phyloP scores from a whole-genome alignment of 495 filamentous ascomycete species.

The Talaromyces proteolyticus region DNA sequence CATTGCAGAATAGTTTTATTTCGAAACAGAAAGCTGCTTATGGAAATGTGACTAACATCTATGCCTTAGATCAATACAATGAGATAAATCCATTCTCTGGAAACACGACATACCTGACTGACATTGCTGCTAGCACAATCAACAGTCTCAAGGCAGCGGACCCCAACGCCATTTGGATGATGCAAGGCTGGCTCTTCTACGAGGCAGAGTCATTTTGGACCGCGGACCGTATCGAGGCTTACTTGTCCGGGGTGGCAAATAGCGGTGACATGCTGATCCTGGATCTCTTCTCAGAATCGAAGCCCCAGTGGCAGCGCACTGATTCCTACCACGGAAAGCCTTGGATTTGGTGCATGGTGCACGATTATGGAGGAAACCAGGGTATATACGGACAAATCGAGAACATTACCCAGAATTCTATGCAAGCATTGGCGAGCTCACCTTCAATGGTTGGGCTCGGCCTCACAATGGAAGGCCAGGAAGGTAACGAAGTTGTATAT shows the following conservation, averaged over 20 bases:
- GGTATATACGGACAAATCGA: constrained; percentile 45
- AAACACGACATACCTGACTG: constrained; percentile 36
- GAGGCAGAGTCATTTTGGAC: constrained; percentile 40
- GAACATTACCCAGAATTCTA: constrained; percentile 40
- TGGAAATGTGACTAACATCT: constrained; percentile 44
- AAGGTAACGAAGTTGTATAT: constrained; percentile 49
- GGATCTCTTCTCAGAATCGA: constrained; percentile 44
- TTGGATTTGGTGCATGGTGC: constrained; percentile 46
- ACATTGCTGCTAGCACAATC: constrained; percentile 38
- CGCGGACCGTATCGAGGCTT: constrained; percentile 37
- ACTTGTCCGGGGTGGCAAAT: constrained; percentile 39
- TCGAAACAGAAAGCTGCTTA: constrained; percentile 40
- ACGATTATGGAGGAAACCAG: constrained; percentile 44
- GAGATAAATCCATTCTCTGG: constrained; percentile 45
- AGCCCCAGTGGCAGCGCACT: constrained; percentile 46
- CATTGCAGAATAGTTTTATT: constrained; percentile 40
- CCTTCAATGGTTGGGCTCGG: constrained; percentile 37
- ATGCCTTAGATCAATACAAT: constrained; percentile 48
- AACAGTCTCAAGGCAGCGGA: constrained; percentile 39
- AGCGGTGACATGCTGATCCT: constrained; percentile 43
- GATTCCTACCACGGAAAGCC: constrained; percentile 46
- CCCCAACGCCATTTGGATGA: constrained; percentile 44
- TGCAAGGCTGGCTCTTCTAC: constrained; percentile 52
- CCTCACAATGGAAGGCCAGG: constrained; percentile 42
- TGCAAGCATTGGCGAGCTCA: constrained; percentile 30